A percentile compares a stretch with the other conserved stretches of the same genome.
Evolutionary conservation across 106 monocot species (phyloP).

Genomic region (Hemerocallis citrina): DNA sequence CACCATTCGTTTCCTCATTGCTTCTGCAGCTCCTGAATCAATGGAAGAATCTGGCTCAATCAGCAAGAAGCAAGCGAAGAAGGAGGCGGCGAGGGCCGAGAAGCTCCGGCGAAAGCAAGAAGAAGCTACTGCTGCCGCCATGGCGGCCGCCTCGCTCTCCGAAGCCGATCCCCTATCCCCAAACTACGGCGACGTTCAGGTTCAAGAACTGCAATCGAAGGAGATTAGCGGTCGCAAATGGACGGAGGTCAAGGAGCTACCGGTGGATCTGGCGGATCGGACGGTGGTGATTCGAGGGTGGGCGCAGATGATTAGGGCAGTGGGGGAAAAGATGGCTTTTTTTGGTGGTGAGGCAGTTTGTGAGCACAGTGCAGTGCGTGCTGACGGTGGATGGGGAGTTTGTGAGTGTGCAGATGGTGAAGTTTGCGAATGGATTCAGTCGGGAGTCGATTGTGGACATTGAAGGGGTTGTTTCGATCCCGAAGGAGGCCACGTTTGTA

Average conservation of each 20-base stretch:
- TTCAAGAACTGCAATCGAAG: constrained; percentile 64
- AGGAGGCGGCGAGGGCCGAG: constrained; percentile 75
- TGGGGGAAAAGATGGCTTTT: constrained; percentile 75
- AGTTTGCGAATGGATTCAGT: constrained; percentile 53
- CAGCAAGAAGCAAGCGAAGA: constrained; percentile 81
- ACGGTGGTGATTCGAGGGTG: constrained; percentile 53
- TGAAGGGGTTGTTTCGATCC: constrained; percentile 54
- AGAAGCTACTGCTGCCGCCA: constrained; percentile 15
- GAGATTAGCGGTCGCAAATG: constrained; percentile 43
- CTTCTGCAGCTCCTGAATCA: too few species aligned
- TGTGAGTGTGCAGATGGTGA: constrained; percentile 78
- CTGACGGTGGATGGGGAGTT: constrained; percentile 30
- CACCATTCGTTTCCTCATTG: too few species aligned
- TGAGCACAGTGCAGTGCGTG: constrained; percentile 70
- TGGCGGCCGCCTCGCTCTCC: constrained; percentile 16
- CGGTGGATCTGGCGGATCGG: constrained; percentile 24
- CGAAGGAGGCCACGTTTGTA: too few species aligned
- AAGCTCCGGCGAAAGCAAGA: constrained; percentile 57
- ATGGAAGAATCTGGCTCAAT: background rate
- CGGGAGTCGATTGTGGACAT: constrained; percentile 70
- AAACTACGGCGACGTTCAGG: constrained; percentile 72
- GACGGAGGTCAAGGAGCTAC: constrained; percentile 39
- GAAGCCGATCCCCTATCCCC: constrained; percentile 36
- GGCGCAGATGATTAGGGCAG: constrained; percentile 47
- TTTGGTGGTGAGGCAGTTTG: constrained; percentile 49